These are phyloP conservation scores for Mucor plumbeus DNA, from an alignment of 371 early-diverging fungal genomes.

Conservation along the genomic window DNA sequence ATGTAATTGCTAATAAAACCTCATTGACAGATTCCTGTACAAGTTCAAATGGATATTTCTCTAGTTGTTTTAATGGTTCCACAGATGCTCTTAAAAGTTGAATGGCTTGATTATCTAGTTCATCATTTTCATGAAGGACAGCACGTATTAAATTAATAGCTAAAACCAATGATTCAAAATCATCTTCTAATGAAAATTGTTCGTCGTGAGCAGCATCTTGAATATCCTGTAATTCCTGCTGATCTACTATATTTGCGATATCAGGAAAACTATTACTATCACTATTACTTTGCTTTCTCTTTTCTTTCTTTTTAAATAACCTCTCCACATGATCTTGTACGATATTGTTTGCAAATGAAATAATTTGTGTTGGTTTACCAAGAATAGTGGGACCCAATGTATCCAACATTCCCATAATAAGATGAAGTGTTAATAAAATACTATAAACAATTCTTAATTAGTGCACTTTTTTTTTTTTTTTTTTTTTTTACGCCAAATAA, in stretches of 20 bases:
- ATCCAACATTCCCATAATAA: constrained; percentile 72
- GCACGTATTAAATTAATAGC: constrained; percentile 53
- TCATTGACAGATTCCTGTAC: constrained; percentile 66
- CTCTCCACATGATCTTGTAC: constrained; percentile 53
- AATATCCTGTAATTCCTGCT: constrained; percentile 38
- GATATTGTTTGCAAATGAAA: constrained; percentile 78
- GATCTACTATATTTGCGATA: constrained; percentile 40
- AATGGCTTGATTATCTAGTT: constrained; percentile 50
- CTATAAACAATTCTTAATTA: constrained; percentile 29
- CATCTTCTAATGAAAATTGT: constrained; percentile 48
- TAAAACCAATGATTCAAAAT: constrained; percentile 45
- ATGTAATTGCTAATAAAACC: constrained; percentile 58
- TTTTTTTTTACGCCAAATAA: constrained; percentile 7
- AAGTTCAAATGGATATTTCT: constrained; percentile 53
- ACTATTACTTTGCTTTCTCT: constrained; percentile 6
- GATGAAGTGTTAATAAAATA: constrained; percentile 57
- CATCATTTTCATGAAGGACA: constrained; percentile 59
- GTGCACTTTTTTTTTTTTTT: too few relatives aligned
- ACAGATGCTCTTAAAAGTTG: constrained; percentile 57
- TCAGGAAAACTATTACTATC: constrained; percentile 20
- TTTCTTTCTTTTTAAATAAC: constrained; percentile 12
- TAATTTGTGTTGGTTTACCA: constrained; percentile 76
- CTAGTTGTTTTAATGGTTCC: constrained; percentile 60
- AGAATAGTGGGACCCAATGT: constrained; percentile 77
- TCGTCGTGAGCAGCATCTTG: constrained; percentile 61